Conservation (phyloP, 129 eudicot genomes). For the Pulicaria dysenterica region DNA sequence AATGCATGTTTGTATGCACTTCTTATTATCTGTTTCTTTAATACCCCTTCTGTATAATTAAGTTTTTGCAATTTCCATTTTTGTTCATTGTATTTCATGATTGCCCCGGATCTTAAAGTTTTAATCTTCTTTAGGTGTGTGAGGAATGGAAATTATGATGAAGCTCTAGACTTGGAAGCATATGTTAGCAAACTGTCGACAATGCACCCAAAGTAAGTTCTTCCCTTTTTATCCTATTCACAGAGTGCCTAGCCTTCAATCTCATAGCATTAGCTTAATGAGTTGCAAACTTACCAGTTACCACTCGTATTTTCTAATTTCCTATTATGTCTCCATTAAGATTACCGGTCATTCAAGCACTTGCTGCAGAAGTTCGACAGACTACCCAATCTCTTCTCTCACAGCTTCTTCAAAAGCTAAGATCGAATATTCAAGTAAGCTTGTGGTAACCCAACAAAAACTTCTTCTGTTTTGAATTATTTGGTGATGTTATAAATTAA, state of each 20-base stretch:
- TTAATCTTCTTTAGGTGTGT: constrained; percentile 62
- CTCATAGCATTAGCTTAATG: constrained; percentile 14
- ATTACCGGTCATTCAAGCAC: constrained; percentile 87
- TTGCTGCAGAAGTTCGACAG: constrained; percentile 80
- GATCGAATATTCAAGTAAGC: constrained; percentile 87
- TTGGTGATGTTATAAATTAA: constrained; percentile 1
- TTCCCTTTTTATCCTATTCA: constrained; percentile 6
- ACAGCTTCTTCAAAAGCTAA: constrained; percentile 95
- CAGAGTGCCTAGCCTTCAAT: constrained; percentile 15
- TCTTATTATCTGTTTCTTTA: not conserved
- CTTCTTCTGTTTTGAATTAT: not conserved
- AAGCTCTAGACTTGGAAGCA: constrained; percentile 96
- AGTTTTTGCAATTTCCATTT: not conserved
- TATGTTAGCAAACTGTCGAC: constrained; percentile 86
- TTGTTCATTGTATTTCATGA: not conserved
- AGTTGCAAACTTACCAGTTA: constrained; percentile 1
- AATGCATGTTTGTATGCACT: not conserved
- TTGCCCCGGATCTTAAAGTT: constrained; percentile 9
- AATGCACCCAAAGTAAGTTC: constrained; percentile 94
- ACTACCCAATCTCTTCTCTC: constrained; percentile 91
- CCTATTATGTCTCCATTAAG: constrained; percentile 33
- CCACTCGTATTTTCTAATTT: constrained; percentile 8
- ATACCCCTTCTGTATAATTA: not conserved
- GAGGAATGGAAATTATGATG: constrained; percentile 97
- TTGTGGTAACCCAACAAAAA: constrained; percentile 12